Percentiles rank a stretch among this genome's conserved stretches.
Evolutionary conservation across 495 filamentous ascomycete species (phyloP).

Genomic region (Friedmanniomyces simplex): DNA sequence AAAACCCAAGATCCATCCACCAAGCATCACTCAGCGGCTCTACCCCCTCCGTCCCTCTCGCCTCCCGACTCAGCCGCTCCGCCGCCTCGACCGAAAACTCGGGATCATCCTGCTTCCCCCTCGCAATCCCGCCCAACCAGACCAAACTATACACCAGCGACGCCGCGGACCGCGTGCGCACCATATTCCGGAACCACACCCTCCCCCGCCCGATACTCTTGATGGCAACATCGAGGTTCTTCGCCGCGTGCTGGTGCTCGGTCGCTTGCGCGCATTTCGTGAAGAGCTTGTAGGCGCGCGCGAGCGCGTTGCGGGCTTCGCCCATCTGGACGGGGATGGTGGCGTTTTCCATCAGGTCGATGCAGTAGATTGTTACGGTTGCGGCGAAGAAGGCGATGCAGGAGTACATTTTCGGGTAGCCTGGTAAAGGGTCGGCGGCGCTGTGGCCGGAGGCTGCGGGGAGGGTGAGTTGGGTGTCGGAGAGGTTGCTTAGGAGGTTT

Average conservation of each 20-base stretch:
- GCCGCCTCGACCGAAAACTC: background rate
- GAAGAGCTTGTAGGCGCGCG: conserved; percentile 9
- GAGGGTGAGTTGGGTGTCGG: background rate
- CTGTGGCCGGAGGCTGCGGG: background rate
- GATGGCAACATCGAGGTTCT: background rate
- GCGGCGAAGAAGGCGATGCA: conserved; percentile 10
- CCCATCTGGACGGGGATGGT: background rate
- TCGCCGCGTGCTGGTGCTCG: conserved; percentile 5
- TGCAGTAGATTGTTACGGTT: conserved; percentile 11
- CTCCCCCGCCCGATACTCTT: background rate
- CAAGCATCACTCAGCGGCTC: background rate
- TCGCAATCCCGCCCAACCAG: background rate
- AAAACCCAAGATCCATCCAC: background rate
- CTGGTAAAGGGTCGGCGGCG: conserved; percentile 2
- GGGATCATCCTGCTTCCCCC: background rate
- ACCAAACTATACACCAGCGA: background rate
- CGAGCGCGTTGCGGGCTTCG: conserved; percentile 10
- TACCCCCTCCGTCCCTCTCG: background rate
- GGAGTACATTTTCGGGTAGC: conserved; percentile 7
- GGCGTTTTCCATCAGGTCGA: conserved; percentile 4
- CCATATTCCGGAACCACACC: background rate
- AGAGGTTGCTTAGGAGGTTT: background rate
- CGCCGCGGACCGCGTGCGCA: background rate
- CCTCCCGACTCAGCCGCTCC: background rate
- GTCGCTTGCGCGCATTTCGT: background rate